phyloP scores from a whole-genome alignment of 2,329 filamentous ascomycete genomes.

The Atkinsonella hypoxylon region DNA sequence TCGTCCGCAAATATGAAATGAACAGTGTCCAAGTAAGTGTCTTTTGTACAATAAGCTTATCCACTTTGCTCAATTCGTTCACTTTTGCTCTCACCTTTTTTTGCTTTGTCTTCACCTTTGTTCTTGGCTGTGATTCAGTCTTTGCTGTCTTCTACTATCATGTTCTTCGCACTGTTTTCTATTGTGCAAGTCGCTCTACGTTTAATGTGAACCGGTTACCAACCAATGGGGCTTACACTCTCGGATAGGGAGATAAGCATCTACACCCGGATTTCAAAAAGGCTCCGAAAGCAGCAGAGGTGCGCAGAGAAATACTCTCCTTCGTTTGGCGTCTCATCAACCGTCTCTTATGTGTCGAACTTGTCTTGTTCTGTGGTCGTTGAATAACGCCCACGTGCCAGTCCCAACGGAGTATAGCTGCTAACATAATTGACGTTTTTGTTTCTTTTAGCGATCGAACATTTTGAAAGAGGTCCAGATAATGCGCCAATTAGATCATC shows the following conservation, averaged over 20 bases:
- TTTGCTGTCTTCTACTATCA: conserved; percentile 12
- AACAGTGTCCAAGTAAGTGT: conserved; percentile 91
- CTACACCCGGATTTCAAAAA: conserved; percentile 95
- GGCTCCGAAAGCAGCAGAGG: conserved; percentile 92
- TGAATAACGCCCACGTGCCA: background rate
- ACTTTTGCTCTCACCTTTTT: conserved; percentile 6
- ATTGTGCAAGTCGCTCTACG: conserved; percentile 1
- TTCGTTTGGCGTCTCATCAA: conserved; percentile 15
- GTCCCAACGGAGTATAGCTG: background rate
- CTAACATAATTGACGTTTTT: conserved; percentile 6
- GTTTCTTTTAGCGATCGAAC: conserved; percentile 65
- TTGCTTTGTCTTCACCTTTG: background rate
- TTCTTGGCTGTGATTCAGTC: conserved; percentile 4
- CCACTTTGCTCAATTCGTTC: conserved; percentile 11
- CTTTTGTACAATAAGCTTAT: conserved; percentile 8
- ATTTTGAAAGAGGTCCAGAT: conserved; percentile 98
- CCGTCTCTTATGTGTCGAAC: conserved; percentile 15
- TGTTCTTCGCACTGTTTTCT: background rate
- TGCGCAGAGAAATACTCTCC: conserved; percentile 38
- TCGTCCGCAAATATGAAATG: conserved; percentile 98
- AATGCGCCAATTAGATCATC: conserved; percentile 93
- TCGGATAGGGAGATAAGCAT: conserved; percentile 70
- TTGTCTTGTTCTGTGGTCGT: conserved; percentile 13
- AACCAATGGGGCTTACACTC: conserved; percentile 33
- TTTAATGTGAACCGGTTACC: conserved; percentile 30